Percentiles rank a stretch among this genome's conserved stretches.
Evolutionary conservation across 441 rosid species (phyloP).

Genomic region (Biscutella auriculata): DNA sequence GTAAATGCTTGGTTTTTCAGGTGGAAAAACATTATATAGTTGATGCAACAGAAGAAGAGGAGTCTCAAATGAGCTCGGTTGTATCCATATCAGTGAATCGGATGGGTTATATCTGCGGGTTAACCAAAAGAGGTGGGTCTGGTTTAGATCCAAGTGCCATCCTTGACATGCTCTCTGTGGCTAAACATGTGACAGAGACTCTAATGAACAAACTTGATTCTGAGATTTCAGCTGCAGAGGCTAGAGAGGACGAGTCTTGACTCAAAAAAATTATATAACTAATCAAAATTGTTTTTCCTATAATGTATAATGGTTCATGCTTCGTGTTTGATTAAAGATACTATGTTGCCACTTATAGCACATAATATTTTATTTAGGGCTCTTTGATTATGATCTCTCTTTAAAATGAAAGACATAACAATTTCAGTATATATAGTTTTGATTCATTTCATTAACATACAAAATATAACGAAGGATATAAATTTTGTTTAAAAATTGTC

Average conservation of each 20-base stretch:
- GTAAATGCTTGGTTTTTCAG: too few relatives aligned
- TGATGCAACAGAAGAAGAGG: constrained; percentile 84
- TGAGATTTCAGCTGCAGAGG: constrained; percentile 67
- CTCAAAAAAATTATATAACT: too few relatives aligned
- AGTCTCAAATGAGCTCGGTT: constrained; percentile 89
- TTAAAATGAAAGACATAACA: too few relatives aligned
- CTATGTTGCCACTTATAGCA: neutral
- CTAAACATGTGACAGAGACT: constrained; percentile 49
- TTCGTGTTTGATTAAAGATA: neutral
- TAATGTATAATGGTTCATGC: neutral
- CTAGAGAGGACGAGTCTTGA: constrained; percentile 36
- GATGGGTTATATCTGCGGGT: constrained; percentile 62
- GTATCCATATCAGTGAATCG: constrained; percentile 60
- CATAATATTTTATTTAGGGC: neutral
- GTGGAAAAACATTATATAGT: constrained; percentile 65
- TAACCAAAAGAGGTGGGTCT: constrained; percentile 61
- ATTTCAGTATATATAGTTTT: too few relatives aligned
- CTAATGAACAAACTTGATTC: constrained; percentile 56
- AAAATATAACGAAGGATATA: too few relatives aligned
- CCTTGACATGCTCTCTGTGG: constrained; percentile 75
- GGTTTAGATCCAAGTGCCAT: constrained; percentile 74
- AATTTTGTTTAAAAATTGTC: too few relatives aligned
- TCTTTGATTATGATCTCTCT: too few relatives aligned
- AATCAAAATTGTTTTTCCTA: neutral
- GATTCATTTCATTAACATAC: too few relatives aligned